Conservation (phyloP, 2,329 filamentous ascomycete genomes). For the Sporothrix variecibatus region DNA sequence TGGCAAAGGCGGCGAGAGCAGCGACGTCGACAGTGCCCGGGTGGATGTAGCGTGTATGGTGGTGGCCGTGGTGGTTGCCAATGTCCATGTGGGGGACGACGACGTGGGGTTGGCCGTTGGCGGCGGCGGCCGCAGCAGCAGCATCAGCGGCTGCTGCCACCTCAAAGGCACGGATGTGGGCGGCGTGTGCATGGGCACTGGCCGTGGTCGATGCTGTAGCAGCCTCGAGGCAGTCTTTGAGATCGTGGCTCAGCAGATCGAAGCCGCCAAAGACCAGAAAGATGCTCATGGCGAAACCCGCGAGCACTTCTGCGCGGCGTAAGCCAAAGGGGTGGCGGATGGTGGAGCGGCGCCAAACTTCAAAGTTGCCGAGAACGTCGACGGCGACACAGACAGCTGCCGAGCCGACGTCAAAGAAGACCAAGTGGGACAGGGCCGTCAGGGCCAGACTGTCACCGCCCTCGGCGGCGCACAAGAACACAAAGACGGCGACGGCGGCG, state of each 20-base stretch:
- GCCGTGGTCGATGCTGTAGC: conserved; percentile 36
- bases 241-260: conserved; percentile 88
- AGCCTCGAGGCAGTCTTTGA: conserved; percentile 85
- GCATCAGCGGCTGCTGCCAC: conserved; percentile 34
- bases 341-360: conserved; percentile 92
- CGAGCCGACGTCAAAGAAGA: conserved; percentile 93
- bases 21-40: conserved; percentile 80
- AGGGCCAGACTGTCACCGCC: conserved; percentile 80
- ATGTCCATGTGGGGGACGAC: conserved; percentile 53
- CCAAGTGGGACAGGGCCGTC: conserved; percentile 87
- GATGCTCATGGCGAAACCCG: conserved; percentile 93
- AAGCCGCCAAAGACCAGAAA: conserved; percentile 97
- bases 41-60: conserved; percentile 51
- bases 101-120: background rate
- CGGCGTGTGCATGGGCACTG: conserved; percentile 48
- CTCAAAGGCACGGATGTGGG: background rate
- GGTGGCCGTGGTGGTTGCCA: conserved; percentile 53
- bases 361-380: conserved; percentile 93
- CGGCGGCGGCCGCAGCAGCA: conserved; percentile 58
- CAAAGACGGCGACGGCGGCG: conserved; percentile 76
- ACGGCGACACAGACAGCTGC: conserved; percentile 89
- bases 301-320: conserved; percentile 88
- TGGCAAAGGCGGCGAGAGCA: conserved; percentile 76
- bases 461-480: conserved; percentile 72
- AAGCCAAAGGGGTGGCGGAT: conserved; percentile 93